These are phyloP conservation scores for Petunia secreta DNA, from an alignment of 257 asterid genomes.

Conservation along the genomic window DNA sequence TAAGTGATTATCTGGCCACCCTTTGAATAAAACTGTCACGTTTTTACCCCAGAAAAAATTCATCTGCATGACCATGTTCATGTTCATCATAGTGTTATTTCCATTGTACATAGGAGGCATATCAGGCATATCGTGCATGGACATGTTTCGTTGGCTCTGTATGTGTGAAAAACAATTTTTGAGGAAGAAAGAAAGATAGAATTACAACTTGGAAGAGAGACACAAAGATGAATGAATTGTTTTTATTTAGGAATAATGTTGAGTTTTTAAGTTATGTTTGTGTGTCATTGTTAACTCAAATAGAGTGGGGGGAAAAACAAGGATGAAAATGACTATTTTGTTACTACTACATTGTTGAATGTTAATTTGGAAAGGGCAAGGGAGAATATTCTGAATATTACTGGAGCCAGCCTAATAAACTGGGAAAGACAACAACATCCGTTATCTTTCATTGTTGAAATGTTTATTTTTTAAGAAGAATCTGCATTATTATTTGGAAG, in stretches of 20 bases:
- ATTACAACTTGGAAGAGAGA: not conserved
- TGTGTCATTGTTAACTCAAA: not conserved
- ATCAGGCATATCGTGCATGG: not conserved
- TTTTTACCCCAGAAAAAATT: slow-evolving; percentile 49
- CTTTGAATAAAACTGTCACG: slow-evolving; percentile 37
- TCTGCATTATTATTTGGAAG: not conserved
- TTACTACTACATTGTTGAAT: not conserved
- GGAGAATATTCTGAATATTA: not conserved
- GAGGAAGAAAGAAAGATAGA: not conserved
- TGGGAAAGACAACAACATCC: not conserved
- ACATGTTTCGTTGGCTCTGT: slow-evolving; percentile 27
- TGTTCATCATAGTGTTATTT: not conserved
- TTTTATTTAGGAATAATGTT: not conserved
- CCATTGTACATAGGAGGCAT: not conserved
- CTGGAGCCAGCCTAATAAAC: not conserved
- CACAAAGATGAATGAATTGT: not conserved
- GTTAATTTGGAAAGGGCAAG: not conserved
- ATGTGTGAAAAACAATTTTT: not conserved
- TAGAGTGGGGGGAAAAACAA: not conserved
- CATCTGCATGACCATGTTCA: slow-evolving; percentile 43
- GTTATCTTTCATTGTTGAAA: slow-evolving; percentile 11
- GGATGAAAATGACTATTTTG: not conserved
- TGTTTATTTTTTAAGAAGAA: not conserved
- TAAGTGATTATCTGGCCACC: slow-evolving; percentile 48
- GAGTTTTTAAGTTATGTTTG: not conserved